Evolutionary conservation across 768 basidiomycete genomes (phyloP), one percentile per base, ranked within the genome.

Genomic region (Boletus pseudopeckii): DNA sequence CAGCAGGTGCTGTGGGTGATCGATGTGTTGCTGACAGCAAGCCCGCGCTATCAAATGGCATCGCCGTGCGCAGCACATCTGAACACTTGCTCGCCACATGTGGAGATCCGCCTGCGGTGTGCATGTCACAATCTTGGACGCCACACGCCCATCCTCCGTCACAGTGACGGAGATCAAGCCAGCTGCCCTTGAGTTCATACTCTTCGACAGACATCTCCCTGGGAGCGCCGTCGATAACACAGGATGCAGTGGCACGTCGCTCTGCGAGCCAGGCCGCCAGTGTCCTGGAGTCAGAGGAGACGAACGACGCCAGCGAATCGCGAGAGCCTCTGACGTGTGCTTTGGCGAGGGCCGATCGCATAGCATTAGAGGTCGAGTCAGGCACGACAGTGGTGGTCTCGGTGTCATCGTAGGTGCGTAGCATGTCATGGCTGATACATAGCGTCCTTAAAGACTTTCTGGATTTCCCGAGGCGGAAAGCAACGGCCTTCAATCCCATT

Each of bases 171-270:
- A 63, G 54, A 55, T 71, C 68, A 26, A 72, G 67, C 80, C 80
- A 80, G 54, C 80, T 80, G 3, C 80, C 80, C 48, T 57, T 63
- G 34, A 69, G 65, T 55, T 81, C 80, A 52, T 81, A 80, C 38
- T 80, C 74, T 45, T 74, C 77, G 37, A 80, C 57, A n/a, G 72
- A 69, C 66, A 80, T 74, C 45, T 68, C 67, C 28, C 62, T 62
- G 7, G 57, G 62, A 32, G 59, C 50, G 11, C 68, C 63, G 24
- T 64, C 57, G 22, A 66, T 67, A 50, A 58, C 55, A 30, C 70
- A 66, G 28, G 63, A 48, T 43, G 67, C 67, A 43, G 65, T 54
- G 10, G 60, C 61, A 32, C 70, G 71, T 57, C 76, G 74, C 33
- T 73, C 67, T 18, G 71, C 71, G 30, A 81, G 74, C 74, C 79